Conservation (phyloP, 257 asterid species). For the Solanum corneliomulleri region DNA sequence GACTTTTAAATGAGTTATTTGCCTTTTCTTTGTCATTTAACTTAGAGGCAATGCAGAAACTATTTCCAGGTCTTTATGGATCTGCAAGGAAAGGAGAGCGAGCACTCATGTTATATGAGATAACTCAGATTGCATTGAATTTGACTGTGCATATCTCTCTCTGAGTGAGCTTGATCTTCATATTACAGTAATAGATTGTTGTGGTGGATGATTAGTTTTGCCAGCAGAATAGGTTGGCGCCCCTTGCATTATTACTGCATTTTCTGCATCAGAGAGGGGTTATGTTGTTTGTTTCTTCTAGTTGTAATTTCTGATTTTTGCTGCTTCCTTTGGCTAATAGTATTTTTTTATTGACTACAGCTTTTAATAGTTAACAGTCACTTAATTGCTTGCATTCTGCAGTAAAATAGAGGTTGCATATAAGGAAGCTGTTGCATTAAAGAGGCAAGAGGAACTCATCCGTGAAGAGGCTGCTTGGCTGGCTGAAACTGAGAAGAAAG, state of each 20-base stretch:
- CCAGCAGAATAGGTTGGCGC: not conserved
- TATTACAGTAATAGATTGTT: not conserved
- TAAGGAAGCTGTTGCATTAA: slow-evolving; percentile 81
- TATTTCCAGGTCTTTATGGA: not conserved
- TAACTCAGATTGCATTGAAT: not conserved
- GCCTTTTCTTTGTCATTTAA: not conserved
- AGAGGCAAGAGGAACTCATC: slow-evolving; percentile 90
- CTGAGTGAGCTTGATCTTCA: not conserved
- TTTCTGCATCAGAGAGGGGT: not conserved
- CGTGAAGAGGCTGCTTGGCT: slow-evolving; percentile 89
- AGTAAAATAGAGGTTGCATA: slow-evolving; percentile 86
- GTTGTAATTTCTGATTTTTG: not conserved
- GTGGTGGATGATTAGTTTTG: not conserved
- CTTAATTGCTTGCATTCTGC: not conserved
- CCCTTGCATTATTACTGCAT: not conserved
- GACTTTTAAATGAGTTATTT: not conserved
- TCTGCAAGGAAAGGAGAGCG: not conserved
- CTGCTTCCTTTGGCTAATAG: not conserved
- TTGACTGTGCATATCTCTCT: not conserved
- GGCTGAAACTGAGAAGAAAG: slow-evolving; percentile 64
- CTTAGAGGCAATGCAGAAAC: not conserved
- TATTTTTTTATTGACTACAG: not conserved
- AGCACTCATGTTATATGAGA: not conserved
- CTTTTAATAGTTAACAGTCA: not conserved
- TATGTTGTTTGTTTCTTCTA: not conserved